Evolutionary conservation across 352 stramenopile species (phyloP).

Genomic region (Sclerospora graminicola): DNA sequence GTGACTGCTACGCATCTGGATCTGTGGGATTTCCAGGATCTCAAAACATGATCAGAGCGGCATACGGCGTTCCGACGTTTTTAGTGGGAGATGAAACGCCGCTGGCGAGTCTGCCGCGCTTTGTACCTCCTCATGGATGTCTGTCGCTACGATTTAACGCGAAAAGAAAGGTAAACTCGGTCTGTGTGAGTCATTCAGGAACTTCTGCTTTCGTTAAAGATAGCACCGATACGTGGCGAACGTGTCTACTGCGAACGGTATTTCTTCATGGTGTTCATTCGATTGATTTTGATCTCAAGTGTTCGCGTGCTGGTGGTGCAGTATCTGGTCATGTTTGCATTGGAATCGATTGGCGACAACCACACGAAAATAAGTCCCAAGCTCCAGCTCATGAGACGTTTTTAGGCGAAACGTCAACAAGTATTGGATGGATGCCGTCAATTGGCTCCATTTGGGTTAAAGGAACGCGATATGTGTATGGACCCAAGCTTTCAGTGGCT

Average conservation of each 20-base stretch:
- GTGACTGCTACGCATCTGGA: conserved; percentile 78
- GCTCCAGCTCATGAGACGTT: conserved; percentile 27
- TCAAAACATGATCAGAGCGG: conserved; percentile 75
- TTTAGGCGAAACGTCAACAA: conserved; percentile 35
- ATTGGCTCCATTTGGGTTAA: conserved; percentile 67
- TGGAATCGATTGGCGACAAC: conserved; percentile 48
- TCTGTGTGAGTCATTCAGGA: conserved; percentile 65
- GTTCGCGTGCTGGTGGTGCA: conserved; percentile 41
- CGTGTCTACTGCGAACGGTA: conserved; percentile 46
- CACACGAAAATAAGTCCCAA: conserved; percentile 1
- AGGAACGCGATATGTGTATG: conserved; percentile 46
- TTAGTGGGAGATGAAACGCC: conserved; percentile 70
- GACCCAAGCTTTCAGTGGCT: conserved; percentile 26
- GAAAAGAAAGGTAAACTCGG: conserved; percentile 47
- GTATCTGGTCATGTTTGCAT: conserved; percentile 70
- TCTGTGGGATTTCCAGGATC: conserved; percentile 78
- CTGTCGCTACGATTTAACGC: conserved; percentile 49
- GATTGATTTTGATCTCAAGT: conserved; percentile 75
- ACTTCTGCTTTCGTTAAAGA: conserved; percentile 50
- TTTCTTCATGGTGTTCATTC: conserved; percentile 62
- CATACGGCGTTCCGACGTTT: conserved; percentile 81
- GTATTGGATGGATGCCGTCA: conserved; percentile 79
- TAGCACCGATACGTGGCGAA: conserved; percentile 45
- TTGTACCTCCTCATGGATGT: conserved; percentile 49
- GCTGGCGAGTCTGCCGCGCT: conserved; percentile 44